Evolutionary conservation across 345 rosid species (phyloP), one percentile per base, ranked within the genome.

Genomic region (Aquilaria sinensis): DNA sequence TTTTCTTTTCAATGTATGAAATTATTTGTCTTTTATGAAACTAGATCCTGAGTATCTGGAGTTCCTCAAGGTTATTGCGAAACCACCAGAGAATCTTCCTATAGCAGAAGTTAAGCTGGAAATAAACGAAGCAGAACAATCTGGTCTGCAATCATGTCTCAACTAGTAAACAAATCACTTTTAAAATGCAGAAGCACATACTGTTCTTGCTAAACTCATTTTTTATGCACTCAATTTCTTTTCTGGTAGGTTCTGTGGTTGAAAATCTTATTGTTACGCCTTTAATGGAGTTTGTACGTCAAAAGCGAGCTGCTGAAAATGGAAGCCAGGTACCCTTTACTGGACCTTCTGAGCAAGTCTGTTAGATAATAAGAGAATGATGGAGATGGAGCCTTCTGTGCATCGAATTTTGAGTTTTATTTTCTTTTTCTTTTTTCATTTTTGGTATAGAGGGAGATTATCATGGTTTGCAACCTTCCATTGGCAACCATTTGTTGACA

Each of bases 241-340:
- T 15, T 31, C 66, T 23, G 47, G 2, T 64, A 88, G 90, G 85
- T 31, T 62, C 73, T 54, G 49, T 80, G 12, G 82, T 82, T 75
- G 79, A 81, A 12, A 60, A 80, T 64, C 78, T 74, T 32, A 68
- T 84, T 56, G 73, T 86, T 61, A 89, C 96, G 12, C 90, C 96
- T 33, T 74, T 89, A 34, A 89, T 89, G 96, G 90, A 89, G 71
- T 89, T 81, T 77, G 82, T 89, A 41, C 86, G 93, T 9, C 88
- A 83, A 69, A 86, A 81, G 67, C 80, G 93, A 74, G 83, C 90
- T 75, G 69, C 88, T 29, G 70, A 76, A 58, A 75, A 59, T 66
- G 92, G 80, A 61, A 53, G 79, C 45, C 83, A 70, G 92, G 92
- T 88, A 75, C 45, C 3, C 5, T 37, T 5, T 37, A 37, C 43